A percentile compares a stretch with the other conserved stretches of the same genome.
phyloP scores from a whole-genome alignment of 208 protist genomes.

The Crithidia fasciculata region DNA sequence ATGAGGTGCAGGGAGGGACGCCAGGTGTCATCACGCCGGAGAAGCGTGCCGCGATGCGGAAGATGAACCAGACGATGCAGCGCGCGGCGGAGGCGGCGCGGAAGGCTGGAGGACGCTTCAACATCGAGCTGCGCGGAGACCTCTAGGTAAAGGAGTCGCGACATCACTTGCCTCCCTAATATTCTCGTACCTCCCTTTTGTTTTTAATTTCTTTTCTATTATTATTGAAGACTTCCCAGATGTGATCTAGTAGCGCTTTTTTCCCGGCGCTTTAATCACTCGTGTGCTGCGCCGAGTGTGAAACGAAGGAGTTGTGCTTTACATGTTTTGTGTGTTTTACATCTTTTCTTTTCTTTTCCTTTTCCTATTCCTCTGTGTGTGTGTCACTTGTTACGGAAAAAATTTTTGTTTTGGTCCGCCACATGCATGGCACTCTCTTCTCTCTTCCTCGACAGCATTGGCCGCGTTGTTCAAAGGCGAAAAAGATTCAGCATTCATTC shows the following conservation, averaged over 20 bases:
- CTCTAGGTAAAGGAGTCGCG: background rate
- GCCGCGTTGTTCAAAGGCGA: background rate
- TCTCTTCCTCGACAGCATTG: background rate
- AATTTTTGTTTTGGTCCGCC: no score
- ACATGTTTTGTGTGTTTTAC: no score
- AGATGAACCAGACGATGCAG: constrained; percentile 16
- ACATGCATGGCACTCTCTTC: no score
- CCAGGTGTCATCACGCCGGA: background rate
- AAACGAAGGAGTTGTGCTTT: background rate
- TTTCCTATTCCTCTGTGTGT: no score
- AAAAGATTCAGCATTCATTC: no score
- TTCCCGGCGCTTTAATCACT: background rate
- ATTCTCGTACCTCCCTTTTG: background rate
- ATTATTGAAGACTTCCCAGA: no score
- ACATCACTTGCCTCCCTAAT: background rate
- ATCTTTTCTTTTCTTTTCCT: no score
- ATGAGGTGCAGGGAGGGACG: background rate
- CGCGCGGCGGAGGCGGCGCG: constrained; percentile 32
- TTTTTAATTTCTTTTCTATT: background rate
- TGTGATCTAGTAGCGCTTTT: background rate
- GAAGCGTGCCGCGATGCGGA: background rate
- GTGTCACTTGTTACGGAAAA: no score
- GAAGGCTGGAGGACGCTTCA: constrained; percentile 33
- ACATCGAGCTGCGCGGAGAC: constrained; percentile 23
- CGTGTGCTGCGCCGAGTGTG: no score